A percentile compares a stretch with the other conserved stretches of the same genome.
Evolutionary conservation across 2,329 filamentous ascomycete genomes (phyloP).

Genomic region (Albophoma yamanashiensis): DNA sequence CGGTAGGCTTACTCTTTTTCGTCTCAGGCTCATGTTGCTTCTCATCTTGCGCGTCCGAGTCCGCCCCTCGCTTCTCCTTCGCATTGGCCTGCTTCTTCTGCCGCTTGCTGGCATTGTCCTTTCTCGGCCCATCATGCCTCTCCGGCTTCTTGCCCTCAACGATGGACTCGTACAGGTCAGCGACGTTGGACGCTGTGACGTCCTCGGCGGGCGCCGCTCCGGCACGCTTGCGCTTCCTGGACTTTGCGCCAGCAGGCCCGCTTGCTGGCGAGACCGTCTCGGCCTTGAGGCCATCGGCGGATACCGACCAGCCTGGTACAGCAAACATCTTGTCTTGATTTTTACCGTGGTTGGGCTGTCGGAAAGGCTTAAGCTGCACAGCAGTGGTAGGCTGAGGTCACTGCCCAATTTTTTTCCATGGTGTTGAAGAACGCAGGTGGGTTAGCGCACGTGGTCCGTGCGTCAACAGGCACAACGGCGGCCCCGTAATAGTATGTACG

Average conservation of each 20-base stretch:
- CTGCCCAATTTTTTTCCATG: conserved; percentile 1
- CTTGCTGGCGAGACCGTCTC: conserved; percentile 38
- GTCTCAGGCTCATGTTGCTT: conserved; percentile 15
- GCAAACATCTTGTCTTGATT: conserved; percentile 61
- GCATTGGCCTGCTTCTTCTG: conserved; percentile 9
- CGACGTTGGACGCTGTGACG: conserved; percentile 61
- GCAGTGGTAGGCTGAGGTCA: conserved; percentile 1
- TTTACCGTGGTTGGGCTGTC: background rate
- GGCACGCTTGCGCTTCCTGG: conserved; percentile 47
- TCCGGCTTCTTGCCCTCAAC: conserved; percentile 53
- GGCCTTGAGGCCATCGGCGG: conserved; percentile 58
- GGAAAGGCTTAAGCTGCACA: background rate
- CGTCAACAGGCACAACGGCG: background rate
- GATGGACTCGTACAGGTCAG: conserved; percentile 67
- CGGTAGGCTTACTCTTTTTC: background rate
- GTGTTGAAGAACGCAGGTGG: background rate
- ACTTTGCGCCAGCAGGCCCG: conserved; percentile 29
- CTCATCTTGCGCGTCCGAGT: conserved; percentile 22
- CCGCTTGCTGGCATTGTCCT: conserved; percentile 13
- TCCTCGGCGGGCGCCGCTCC: conserved; percentile 17
- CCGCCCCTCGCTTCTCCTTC: conserved; percentile 7
- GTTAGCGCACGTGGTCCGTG: background rate
- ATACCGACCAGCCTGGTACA: conserved; percentile 84
- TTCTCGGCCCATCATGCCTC: conserved; percentile 12
- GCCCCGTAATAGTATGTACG: too few species aligned